Evolutionary conservation across 1,284 basidiomycete genomes (phyloP), one percentile per base, ranked within the genome.

Genomic region (Sporisorium exsertum): DNA sequence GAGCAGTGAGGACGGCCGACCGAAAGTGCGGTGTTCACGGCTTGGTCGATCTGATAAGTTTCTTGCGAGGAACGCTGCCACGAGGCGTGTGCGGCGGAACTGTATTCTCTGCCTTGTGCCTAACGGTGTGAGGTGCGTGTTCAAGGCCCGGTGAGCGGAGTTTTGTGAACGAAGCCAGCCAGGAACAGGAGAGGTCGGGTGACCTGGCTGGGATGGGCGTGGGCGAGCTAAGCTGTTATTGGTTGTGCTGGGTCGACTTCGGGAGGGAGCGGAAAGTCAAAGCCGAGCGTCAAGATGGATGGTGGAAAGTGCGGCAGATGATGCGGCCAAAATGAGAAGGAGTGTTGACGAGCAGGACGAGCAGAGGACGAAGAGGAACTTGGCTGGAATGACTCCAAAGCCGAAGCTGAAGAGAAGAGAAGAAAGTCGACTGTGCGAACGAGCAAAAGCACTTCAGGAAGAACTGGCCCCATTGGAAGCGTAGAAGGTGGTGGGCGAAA

Each of bases 11-110:
- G 12, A 32, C n/a, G 29, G 29, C 8, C 2, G 49, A 50, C n/a
- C 27, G 49, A 33, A 13, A 5, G 29, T 32, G 2, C 32, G 49
- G 18, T n/a, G n/a, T 5, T 20, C 15, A 18, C 8, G 3, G 35
- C 24, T 49, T 6, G 56, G 10, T 16, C 29, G 57, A 58, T 58
- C 57, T 58, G 57, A 58, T 58, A 58, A 58, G 57, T 40, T 26
- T 32, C n/a, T n/a, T n/a, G n/a, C n/a, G n/a, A n/a, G n/a, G n/a
- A n/a, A n/a, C n/a, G 46, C 45, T 32, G 27, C 26, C 16, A 10
- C 9, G 45, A 20, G 45, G 29, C n/a, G 27, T 32, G 27, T 18
- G 47, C 47, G 29, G 47, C 27, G 16, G 47, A 49, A 40, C 5
- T 5, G 37, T 1, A 16, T 43, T 43, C 15, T 43, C 40, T 43